Evolutionary conservation across 1,139 yeast genomes (phyloP), one percentile per base, ranked within the genome.

Genomic region (Sugiyamaella xylanicola): DNA sequence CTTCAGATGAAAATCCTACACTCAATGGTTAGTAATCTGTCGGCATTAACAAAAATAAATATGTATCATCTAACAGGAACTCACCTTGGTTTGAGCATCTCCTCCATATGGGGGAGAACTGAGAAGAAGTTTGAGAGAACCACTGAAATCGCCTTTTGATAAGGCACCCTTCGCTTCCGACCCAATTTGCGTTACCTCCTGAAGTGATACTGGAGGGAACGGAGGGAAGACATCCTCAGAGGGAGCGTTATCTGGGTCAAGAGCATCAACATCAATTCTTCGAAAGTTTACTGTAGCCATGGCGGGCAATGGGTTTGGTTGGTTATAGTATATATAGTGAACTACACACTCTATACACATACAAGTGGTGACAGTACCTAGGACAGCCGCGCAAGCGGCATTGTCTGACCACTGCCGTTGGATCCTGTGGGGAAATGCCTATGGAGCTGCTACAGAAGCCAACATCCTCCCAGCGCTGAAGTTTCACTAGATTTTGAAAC

Each of bases 231-330:
- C 76, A 53, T 87, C 93, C 61, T 80, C 85, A 22, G 85, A 76
- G 61, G 88, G 73, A 65, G 84, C 84, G 57, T 81, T 81, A 54
- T 90, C 97, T 4, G 95, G 87, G 67, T 92, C 97, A 65, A 84
- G 84, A 21, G 91, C 89, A 72, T 93, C 98, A 57, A 93, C 85
- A 70, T 93, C 97, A 65, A 92, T 88, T 79, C 92, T 84, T 80
- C 99, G 67, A 62, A 73, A 74, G 57, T 70, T 67, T 47, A 61
- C 61, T 36, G 54, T 56, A 15, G 62, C 56, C 65, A 61, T 64
- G 15, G 37, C 37, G 8, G 29, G 29, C 9, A 25, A 25, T 25
- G 29, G 9, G 29, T 25, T 9, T 25, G 9, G 29, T 25, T 25
- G 29, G 29, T 25, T 25, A 25, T n/a, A n/a, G n/a, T n/a, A n/a